Percentiles rank a stretch among this genome's conserved stretches.
phyloP scores from a whole-genome alignment of 768 basidiomycete species.

The Mycena belliarum region DNA sequence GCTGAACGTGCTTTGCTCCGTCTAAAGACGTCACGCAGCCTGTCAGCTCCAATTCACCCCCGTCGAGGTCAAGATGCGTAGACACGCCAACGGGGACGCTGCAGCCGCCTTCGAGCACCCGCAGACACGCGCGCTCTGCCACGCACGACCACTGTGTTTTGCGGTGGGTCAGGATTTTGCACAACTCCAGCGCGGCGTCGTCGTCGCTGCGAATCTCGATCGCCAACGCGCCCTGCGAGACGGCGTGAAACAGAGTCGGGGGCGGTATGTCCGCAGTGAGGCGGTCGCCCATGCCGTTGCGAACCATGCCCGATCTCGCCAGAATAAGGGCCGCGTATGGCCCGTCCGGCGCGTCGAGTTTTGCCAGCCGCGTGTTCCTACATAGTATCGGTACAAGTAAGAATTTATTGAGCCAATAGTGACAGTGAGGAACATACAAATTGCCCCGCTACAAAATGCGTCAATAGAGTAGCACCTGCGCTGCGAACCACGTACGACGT shows the following conservation, averaged over 20 bases:
- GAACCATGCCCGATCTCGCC: constrained; percentile 88
- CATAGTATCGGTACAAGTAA: constrained; percentile 14
- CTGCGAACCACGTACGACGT: constrained; percentile 64
- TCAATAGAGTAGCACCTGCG: neutral
- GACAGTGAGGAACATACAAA: constrained; percentile 54
- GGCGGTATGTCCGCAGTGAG: constrained; percentile 73
- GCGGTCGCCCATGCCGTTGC: constrained; percentile 73
- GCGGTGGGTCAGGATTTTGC: constrained; percentile 71
- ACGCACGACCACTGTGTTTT: constrained; percentile 74
- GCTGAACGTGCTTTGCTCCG: constrained; percentile 71
- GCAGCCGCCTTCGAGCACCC: constrained; percentile 95
- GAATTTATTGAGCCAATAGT: constrained; percentile 7
- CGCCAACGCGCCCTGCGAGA: constrained; percentile 91
- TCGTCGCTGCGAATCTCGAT: constrained; percentile 82
- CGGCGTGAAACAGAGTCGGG: constrained; percentile 82
- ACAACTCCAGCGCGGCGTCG: constrained; percentile 57
- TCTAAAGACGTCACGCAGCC: constrained; percentile 86
- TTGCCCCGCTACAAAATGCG: constrained; percentile 69
- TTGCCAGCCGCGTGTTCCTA: constrained; percentile 87
- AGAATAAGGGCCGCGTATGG: constrained; percentile 89
- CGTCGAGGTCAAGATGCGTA: constrained; percentile 42
- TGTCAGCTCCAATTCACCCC: constrained; percentile 57
- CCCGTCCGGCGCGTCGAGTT: constrained; percentile 82
- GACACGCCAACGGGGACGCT: constrained; percentile 92
- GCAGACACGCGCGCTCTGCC: constrained; percentile 86